Base-by-base conservation (phyloP, 129 eudicot genomes). In the Gnaphalium uliginosum region DNA sequence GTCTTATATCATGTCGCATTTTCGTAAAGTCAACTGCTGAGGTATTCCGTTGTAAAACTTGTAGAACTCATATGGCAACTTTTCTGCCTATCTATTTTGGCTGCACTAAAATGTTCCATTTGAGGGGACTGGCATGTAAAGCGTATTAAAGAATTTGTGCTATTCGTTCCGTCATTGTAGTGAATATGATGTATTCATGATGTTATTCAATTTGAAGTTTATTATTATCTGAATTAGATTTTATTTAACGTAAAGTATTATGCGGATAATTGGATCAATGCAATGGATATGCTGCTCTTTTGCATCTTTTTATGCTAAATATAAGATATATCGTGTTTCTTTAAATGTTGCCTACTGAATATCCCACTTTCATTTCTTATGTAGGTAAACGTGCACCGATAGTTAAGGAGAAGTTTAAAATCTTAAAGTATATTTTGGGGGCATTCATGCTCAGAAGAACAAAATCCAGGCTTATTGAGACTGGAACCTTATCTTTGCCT, bases 381-480 rank as follows among this genome's bases (percentile, higher is more conserved):
- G 81, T 84, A 92, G 96, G 85, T 72, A 77, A 75, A 66, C 84
- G 83, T 81, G 81, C 87, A 72, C 80, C 81, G 43, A 73, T 81
- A 57, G 74, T 63, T 54, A 85, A 82, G 69, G 91, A 88, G 68
- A 93, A 84, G 68, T 87, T 88, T 69, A 90, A 78, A 72, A 78
- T 77, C 64, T 87, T 93, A 74, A 93, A 87, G 75, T 85, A 87
- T 80, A 72, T 90, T 72, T 66, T 93, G 76, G 89, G 87, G 35
- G 96, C 96, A 50, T 90, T 93, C 60, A 93, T 93, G 98, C 89
- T 90, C 77, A 91, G 98, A 66, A 83, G 98, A 83, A 93, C 98
- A 75, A 93, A 93, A 83, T 76, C 93, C 27, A 87, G 76, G 87
- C 98, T 93, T 79, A 82, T 87, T 33, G 91, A 90, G 69, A 79